These are phyloP conservation scores for Fusarium austroafricanum DNA, from an alignment of 2,329 filamentous ascomycete species.

Conservation along the genomic window DNA sequence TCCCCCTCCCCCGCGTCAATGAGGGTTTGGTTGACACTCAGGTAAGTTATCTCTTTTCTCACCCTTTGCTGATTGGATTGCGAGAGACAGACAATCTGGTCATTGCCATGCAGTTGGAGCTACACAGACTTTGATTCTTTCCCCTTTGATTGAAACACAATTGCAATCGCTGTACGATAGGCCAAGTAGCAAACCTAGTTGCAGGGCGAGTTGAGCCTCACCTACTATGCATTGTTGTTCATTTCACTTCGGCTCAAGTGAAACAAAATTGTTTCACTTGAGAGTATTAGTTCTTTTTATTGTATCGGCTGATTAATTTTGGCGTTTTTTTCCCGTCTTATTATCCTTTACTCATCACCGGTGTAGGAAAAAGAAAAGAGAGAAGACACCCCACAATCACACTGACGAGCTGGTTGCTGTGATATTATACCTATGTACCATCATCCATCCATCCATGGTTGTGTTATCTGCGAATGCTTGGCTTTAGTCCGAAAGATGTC, in stretches of 20 bases:
- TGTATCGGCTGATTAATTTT: too few species aligned
- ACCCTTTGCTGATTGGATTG: background rate
- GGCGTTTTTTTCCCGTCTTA: background rate
- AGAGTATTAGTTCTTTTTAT: background rate
- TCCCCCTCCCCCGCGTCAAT: conserved; percentile 21
- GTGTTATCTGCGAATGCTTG: background rate
- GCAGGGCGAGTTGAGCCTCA: conserved; percentile 14
- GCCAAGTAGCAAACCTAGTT: background rate
- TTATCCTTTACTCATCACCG: conserved; percentile 19
- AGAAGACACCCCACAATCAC: conserved; percentile 22
- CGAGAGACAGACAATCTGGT: background rate
- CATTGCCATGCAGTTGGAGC: background rate
- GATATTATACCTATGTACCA: background rate
- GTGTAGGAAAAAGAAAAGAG: conserved; percentile 21
- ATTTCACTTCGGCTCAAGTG: background rate
- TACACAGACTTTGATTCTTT: background rate
- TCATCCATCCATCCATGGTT: too few species aligned
- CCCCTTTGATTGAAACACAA: background rate
- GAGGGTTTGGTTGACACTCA: background rate
- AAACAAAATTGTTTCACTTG: conserved; percentile 2
- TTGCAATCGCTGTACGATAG: background rate
- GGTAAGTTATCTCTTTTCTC: conserved; percentile 23
- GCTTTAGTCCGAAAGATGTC: conserved; percentile 1
- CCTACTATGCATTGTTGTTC: background rate
- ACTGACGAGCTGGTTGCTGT: background rate